phyloP scores from a whole-genome alignment of 2,329 filamentous ascomycete species.

The Pseudocercospora macadamiae region DNA sequence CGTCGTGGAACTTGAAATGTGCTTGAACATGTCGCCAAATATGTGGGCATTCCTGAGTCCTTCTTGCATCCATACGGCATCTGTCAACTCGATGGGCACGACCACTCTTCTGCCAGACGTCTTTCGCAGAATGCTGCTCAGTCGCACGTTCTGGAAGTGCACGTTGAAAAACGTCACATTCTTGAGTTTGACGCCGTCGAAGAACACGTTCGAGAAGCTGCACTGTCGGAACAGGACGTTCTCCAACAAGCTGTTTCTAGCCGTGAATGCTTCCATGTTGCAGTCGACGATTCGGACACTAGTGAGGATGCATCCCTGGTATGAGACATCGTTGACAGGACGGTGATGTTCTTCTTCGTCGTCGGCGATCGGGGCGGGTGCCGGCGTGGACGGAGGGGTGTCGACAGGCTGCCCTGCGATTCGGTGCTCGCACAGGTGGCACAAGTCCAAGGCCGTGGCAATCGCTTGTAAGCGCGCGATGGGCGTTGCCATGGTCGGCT shows the following conservation, averaged over 20 bases:
- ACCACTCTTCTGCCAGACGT: no score
- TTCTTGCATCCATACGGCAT: constrained; percentile 5
- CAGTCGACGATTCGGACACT: constrained; percentile 12
- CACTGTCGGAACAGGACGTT: constrained; percentile 15
- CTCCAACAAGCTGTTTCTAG: constrained; percentile 3
- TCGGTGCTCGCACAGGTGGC: constrained; percentile 8
- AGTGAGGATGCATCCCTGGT: constrained; percentile 12
- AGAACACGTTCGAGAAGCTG: constrained; percentile 12
- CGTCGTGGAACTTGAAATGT: neutral
- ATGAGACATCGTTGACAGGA: constrained; percentile 11
- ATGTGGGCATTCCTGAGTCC: constrained; percentile 13
- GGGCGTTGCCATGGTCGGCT: neutral
- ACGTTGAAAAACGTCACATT: constrained; percentile 15
- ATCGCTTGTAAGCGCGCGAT: constrained; percentile 8
- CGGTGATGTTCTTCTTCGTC: neutral
- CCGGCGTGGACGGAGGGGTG: constrained; percentile 6
- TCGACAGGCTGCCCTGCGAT: constrained; percentile 5
- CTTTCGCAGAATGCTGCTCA: constrained; percentile 10
- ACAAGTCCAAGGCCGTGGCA: neutral
- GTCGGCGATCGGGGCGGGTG: neutral
- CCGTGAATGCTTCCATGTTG: constrained; percentile 13
- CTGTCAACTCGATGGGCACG: constrained; percentile 10
- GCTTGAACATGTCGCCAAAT: constrained; percentile 6
- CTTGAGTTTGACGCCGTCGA: constrained; percentile 15
- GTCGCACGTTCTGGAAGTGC: constrained; percentile 10